Percentiles rank a stretch among this genome's conserved stretches.
Evolutionary conservation across 2,329 filamentous ascomycete genomes (phyloP).

Genomic region (Coccinonectria pachysandricola): DNA sequence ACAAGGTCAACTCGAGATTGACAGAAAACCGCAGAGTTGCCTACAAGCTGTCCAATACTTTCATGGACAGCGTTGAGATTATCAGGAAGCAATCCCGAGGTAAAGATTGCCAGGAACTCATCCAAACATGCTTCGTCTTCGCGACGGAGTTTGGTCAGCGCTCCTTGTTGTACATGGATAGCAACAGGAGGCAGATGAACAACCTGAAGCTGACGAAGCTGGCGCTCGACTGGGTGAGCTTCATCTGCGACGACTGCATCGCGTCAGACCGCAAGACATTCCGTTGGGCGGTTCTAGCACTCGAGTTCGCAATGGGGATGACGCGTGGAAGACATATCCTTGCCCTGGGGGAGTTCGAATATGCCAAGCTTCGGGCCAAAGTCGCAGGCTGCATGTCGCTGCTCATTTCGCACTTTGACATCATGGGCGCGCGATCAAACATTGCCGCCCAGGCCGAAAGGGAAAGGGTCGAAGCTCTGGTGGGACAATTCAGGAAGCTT

Average conservation of each 20-base stretch:
- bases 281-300: conserved; percentile 87
- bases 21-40: conserved; percentile 93
- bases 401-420: conserved; percentile 96
- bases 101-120: conserved; percentile 84
- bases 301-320: conserved; percentile 97
- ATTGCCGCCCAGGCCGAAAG: conserved; percentile 90
- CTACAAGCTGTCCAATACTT: conserved; percentile 92
- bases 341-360: conserved; percentile 82
- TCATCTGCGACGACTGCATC: conserved; percentile 94
- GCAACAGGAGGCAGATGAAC: conserved; percentile 91
- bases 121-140: conserved; percentile 96
- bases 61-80: conserved; percentile 96
- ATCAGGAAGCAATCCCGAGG: conserved; percentile 77
- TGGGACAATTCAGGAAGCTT: conserved; percentile 64
- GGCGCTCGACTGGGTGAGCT: conserved; percentile 92
- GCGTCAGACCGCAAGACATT: conserved; percentile 93
- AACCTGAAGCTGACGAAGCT: conserved; percentile 90
- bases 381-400: conserved; percentile 97
- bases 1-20: conserved; percentile 80
- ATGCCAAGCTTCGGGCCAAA: conserved; percentile 69
- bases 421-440: conserved; percentile 92
- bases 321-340: conserved; percentile 88
- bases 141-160: conserved; percentile 98
- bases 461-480: conserved; percentile 71
- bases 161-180: conserved; percentile 90